Base-by-base conservation (phyloP, 768 basidiomycete genomes). In the Cantharellus cinnabarinus region DNA sequence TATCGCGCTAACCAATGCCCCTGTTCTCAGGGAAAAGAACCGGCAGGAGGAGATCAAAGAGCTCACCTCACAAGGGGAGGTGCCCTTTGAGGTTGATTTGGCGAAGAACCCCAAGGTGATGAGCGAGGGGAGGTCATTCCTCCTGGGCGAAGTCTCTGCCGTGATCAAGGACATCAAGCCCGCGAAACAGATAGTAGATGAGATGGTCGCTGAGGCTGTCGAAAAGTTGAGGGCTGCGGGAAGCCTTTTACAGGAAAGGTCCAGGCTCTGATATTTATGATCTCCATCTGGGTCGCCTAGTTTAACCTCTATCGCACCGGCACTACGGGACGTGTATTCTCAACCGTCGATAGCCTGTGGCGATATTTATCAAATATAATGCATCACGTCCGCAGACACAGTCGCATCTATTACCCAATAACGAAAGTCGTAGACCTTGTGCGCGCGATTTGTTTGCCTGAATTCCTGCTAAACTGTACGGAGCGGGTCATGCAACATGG, bases 111-210 rank as follows among this genome's bases (percentile, higher is more conserved):
- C 52, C 7, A 48, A 48, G 44, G 10, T 48, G 44, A 10, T 48
- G 44, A 65, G 90, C 41, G 74, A 83, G 70, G 77, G 79, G 67
- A 83, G 88, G 66, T 88, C 90, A 3, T 93, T 84, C 82, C 75
- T 93, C 54, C 87, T 93, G 73, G 93, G 91, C 56, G 78, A 79
- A 59, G 87, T 91, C 39, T 76, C 86, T 10, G 81, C 77, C 2
- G 54, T 70, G 50, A 72, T 74, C 61, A 58, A 69, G 34, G 85
- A 91, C 1, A 70, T 94, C 41, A 74, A 81, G 5, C 87, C 91
- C 3, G 91, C 90, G 4, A 79, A 89, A 71, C 74, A 75, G 56
- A 93, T 93, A 63, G 74, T 90, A 54, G 86, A 90, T 38, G 75
- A 76, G 61, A 91, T 93, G 89, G 82, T 93, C 29, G 71, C 63